Conservation (phyloP, 73 alveolate species). For the Tetrahymena thermophila region DNA sequence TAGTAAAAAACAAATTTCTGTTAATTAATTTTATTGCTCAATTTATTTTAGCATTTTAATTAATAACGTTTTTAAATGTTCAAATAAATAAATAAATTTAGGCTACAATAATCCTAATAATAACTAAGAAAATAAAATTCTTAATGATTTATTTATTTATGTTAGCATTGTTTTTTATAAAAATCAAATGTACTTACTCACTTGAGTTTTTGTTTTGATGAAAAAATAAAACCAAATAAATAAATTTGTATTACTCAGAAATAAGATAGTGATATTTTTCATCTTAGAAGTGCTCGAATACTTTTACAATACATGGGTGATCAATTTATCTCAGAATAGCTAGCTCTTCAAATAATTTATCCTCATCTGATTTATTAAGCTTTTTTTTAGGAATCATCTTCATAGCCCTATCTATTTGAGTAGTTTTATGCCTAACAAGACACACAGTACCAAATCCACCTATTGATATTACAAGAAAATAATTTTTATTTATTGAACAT, state of each 20-base stretch:
- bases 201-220: no score
- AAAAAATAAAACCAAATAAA: no score
- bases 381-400: conserved; percentile 13
- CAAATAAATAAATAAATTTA: no score
- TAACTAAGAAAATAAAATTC: no score
- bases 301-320: conserved; percentile 35
- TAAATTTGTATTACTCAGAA: neutral
- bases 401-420: conserved; percentile 23
- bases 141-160: no score
- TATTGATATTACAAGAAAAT: neutral
- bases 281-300: conserved; percentile 32
- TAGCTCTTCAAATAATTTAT: conserved; percentile 33
- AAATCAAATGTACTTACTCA: no score
- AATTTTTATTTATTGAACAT: neutral
- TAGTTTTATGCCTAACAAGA: conserved; percentile 17
- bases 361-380: conserved; percentile 11
- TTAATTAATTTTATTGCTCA: neutral
- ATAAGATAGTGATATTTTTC: conserved; percentile 29
- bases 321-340: conserved; percentile 22
- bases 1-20: neutral
- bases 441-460: conserved; percentile 43
- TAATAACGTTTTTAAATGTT: no score
- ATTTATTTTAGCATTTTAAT: no score
- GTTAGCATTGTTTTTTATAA: no score
- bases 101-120: no score